A percentile compares a stretch with the other conserved stretches of the same genome.
Evolutionary conservation across 495 filamentous ascomycete species (phyloP).

Genomic region (Trichoderma reesei): DNA sequence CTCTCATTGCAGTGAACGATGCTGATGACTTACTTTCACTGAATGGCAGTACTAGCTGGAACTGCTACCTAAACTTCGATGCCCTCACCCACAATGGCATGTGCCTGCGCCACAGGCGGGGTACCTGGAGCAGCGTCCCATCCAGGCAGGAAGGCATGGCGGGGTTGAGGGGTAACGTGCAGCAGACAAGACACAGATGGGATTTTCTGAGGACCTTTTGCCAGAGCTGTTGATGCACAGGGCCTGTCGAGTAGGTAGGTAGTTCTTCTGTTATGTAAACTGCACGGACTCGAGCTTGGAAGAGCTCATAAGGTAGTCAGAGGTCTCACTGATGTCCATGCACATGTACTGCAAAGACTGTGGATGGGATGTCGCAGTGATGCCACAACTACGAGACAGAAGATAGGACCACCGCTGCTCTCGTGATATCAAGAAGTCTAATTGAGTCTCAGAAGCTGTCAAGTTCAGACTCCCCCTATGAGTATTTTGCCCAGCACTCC

Average conservation of each 20-base stretch:
- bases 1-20: neutral
- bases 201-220: neutral
- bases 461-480: no score
- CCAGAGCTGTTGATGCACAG: neutral
- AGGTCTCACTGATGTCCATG: no score
- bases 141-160: neutral
- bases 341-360: no score
- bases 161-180: slow-evolving; percentile 3
- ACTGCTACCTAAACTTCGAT: neutral
- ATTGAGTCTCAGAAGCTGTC: no score
- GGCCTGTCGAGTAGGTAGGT: neutral
- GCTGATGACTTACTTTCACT: neutral
- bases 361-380: no score
- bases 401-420: no score
- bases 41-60: neutral
- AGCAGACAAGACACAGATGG: neutral
- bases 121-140: neutral
- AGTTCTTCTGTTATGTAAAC: no score
- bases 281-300: no score
- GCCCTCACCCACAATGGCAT: neutral
- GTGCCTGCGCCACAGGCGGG: slow-evolving; percentile 8
- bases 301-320: no score
- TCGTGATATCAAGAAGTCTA: no score
- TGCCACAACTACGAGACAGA: no score
- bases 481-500: no score